phyloP scores from a whole-genome alignment of 2,329 filamentous ascomycete genomes.

The Penicillium sp. region DNA sequence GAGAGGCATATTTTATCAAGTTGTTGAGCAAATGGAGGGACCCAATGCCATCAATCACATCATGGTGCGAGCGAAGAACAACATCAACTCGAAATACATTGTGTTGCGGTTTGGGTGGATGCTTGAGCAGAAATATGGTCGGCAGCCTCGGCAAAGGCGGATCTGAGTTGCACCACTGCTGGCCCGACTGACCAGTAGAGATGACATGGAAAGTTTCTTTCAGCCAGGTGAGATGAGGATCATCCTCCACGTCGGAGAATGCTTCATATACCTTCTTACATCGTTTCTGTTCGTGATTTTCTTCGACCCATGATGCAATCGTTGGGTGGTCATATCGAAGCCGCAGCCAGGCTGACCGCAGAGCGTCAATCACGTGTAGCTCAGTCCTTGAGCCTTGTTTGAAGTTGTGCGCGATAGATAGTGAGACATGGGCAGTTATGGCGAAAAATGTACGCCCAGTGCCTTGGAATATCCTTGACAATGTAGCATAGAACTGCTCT shows the following conservation, averaged over 20 bases:
- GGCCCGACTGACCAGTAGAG: slow-evolving; percentile 10
- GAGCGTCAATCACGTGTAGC: slow-evolving; percentile 6
- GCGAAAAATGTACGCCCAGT: slow-evolving; percentile 45
- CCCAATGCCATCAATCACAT: slow-evolving; percentile 27
- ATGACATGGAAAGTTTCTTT: slow-evolving; percentile 19
- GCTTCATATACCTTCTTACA: slow-evolving; percentile 26
- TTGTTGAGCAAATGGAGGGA: slow-evolving; percentile 23
- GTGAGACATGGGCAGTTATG: slow-evolving; percentile 44
- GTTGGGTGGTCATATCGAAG: slow-evolving; percentile 28
- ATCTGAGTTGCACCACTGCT: slow-evolving; percentile 29
- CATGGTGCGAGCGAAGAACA: slow-evolving; percentile 23
- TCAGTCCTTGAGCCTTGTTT: background rate
- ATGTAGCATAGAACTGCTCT: slow-evolving; percentile 44
- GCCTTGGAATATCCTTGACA: slow-evolving; percentile 37
- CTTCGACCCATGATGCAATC: slow-evolving; percentile 25
- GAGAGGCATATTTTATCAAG: slow-evolving; percentile 16
- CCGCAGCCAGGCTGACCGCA: slow-evolving; percentile 24
- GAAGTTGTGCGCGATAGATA: background rate
- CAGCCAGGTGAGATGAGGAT: slow-evolving; percentile 15
- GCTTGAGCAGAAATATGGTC: slow-evolving; percentile 25
- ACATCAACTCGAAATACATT: slow-evolving; percentile 11
- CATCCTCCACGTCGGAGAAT: background rate
- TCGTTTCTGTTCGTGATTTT: slow-evolving; percentile 6
- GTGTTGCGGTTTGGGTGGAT: background rate
- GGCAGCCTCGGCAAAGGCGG: slow-evolving; percentile 24